Percentiles rank a stretch among this genome's conserved stretches.
These are phyloP conservation scores for Rhodotorula graminis DNA, from an alignment of 768 basidiomycete genomes.

Conservation along the genomic window DNA sequence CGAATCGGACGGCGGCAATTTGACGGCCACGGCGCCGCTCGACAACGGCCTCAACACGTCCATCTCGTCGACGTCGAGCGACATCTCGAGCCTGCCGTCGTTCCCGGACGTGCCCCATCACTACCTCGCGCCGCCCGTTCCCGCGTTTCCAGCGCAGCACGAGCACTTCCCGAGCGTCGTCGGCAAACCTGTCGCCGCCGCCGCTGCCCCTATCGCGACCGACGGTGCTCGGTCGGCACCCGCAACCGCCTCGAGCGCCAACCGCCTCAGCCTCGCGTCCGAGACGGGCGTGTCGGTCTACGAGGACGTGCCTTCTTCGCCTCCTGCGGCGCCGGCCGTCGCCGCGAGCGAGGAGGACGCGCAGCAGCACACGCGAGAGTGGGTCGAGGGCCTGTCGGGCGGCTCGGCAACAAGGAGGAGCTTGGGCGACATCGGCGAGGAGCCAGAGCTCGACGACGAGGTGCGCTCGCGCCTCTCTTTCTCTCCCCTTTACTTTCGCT, in stretches of 20 bases:
- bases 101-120: conserved; percentile 25
- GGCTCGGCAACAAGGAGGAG: background rate
- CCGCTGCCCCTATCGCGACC: background rate
- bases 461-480: background rate
- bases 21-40: background rate
- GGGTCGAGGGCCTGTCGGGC: conserved; percentile 24
- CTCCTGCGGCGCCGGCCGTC: background rate
- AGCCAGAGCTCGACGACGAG: conserved; percentile 18
- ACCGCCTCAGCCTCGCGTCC: conserved; percentile 10
- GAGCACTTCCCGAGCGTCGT: background rate
- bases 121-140: background rate
- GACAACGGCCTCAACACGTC: conserved; percentile 14
- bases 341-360: background rate
- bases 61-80: conserved; percentile 16
- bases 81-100: conserved; percentile 21
- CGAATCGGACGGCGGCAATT: background rate
- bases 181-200: background rate
- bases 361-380: conserved; percentile 14
- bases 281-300: conserved; percentile 12
- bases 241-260: background rate
- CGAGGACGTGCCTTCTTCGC: conserved; percentile 11
- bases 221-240: background rate
- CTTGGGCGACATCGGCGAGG: conserved; percentile 18
- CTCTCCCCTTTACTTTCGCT: no score
- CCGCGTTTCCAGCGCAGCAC: background rate